Base-by-base conservation (phyloP, 148 eudicot species). In the Camellia granthamiana region DNA sequence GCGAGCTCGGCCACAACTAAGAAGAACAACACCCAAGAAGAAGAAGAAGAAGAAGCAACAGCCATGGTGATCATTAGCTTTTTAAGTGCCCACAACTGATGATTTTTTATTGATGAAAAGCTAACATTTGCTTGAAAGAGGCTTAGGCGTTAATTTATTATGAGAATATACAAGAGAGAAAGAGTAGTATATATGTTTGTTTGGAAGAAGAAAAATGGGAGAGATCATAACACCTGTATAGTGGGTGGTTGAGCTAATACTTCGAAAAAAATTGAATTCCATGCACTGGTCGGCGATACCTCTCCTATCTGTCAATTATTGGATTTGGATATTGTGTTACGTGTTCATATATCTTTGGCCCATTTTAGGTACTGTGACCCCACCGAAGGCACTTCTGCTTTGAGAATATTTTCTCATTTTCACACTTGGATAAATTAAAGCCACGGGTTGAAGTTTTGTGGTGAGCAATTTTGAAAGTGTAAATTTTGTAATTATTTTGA, bases 221-320 rank as follows among this genome's bases (percentile, higher is more conserved):
- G 59, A 13, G 44, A 76, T 44, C n/a, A 49, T 54, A 49, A 86
- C 90, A 91, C 89, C 90, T 88, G 91, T 80, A 71, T 21, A 42
- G 75, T 41, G 62, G 85, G 93, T 90, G 78, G 97, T 82, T 93
- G 90, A 93, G 89, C 97, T 90, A 88, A 30, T 87, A 81, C 84
- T 83, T 88, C 88, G 91, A 86, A 88, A 88, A 84, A 78, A 21
- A 44, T n/a, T 54, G 14, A 51, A 43, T 42, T 23, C 56, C 21
- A 21, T 67, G 63, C 82, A 77, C 64, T 88, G 89, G 89, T 86
- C 90, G 90, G 90, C 85, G 0, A 30, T 0, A 30, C 30, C 30
- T 30, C 30, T 30, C 30, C 30, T 0, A 30, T 2, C 64, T 6
- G 23, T 19, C 46, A 80, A 63, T 80, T 72, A 72, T 38, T 23